Evolutionary conservation across 2,329 filamentous ascomycete species (phyloP), one percentile per base, ranked within the genome.

Genomic region (Claviceps maximensis): DNA sequence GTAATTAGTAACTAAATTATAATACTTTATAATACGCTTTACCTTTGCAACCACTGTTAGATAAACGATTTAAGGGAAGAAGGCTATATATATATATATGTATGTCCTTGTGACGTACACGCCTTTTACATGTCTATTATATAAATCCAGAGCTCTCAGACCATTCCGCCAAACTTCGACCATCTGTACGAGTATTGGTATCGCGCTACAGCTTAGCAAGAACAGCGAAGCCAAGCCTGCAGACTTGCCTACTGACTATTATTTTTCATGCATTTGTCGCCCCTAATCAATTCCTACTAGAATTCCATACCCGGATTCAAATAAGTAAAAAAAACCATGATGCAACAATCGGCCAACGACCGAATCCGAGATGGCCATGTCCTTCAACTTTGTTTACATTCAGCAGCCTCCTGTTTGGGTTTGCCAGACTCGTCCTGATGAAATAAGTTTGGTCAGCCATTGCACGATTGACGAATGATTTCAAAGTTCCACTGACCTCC

Each of bases 361-460:
- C 29, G 36, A 27, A 19, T 21, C 31, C 21, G 3, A 27, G 36
- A 17, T n/a, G 40, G 27, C 17, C 42, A 13, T 33, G n/a, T 48
- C 31, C 21, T 53, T 55, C 81, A 95, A 75, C 87, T 94, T 75
- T 94, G 89, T 79, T 95, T 95, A 83, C 89, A 95, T 76, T 95
- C 89, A 60, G 89, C 87, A 60, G 89, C 84, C 73, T 95, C 89
- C 74, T 93, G 89, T 78, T 94, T 94, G 55, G 89, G 89, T 78
- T 91, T 94, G 62, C 86, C 84, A 59, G 82, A 82, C 67, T 90
- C 88, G 66, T 94, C 87, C 88, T 94, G 61, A 53, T 94, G 61
- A 53, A 19, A 13, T 58, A 53, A 58, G 36, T 4, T 53, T 36
- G 29, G 41, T 58, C 38, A 57, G 54, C 33, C 9, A 10, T 36